Evolutionary conservation across 441 rosid species (phyloP).

Genomic region (Jatropha podagrica): DNA sequence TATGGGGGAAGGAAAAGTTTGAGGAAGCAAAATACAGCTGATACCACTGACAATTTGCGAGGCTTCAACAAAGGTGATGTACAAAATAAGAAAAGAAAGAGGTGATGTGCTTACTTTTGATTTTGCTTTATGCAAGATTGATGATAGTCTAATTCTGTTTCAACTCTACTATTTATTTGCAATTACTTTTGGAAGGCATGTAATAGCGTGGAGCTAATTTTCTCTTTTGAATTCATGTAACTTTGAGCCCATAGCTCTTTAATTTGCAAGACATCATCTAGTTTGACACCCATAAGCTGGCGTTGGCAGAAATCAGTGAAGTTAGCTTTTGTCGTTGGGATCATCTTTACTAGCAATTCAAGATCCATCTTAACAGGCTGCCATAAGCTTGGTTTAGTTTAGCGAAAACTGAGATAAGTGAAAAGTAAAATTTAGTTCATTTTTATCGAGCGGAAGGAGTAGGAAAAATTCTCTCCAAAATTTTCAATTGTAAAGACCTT

Average conservation of each 20-base stretch:
- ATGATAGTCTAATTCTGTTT: background rate
- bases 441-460: no score
- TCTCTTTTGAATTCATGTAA: background rate
- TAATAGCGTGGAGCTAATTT: background rate
- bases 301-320: no score
- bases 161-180: background rate
- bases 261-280: no score
- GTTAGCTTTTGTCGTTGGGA: no score
- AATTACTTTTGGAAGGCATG: background rate
- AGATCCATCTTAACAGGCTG: no score
- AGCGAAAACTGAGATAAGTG: no score
- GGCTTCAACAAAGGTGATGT: slow-evolving; percentile 39
- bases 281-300: no score
- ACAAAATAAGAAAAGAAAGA: slow-evolving; percentile 68
- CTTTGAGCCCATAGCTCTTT: background rate
- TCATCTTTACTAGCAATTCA: no score
- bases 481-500: no score
- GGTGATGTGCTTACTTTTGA: slow-evolving; percentile 24
- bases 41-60: slow-evolving; percentile 52
- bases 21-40: slow-evolving; percentile 81
- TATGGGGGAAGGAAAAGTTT: slow-evolving; percentile 71
- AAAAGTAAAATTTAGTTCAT: no score
- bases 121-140: slow-evolving; percentile 1
- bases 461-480: no score
- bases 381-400: no score